These are phyloP conservation scores for Chamaenerion angustifolium DNA, from an alignment of 345 rosid species.

Conservation along the genomic window DNA sequence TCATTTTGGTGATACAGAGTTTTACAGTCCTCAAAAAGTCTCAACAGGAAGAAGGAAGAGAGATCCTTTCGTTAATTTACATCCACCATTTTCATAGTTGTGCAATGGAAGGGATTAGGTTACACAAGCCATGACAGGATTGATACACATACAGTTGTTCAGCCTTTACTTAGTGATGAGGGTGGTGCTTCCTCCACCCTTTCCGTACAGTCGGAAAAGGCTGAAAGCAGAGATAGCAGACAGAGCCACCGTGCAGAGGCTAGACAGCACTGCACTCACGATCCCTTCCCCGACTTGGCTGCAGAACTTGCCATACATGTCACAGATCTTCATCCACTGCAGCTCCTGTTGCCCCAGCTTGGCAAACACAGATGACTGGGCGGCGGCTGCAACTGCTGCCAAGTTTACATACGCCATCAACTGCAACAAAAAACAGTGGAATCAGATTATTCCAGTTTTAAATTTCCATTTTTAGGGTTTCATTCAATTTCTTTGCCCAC, in stretches of 20 bases:
- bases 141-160: no score
- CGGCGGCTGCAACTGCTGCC: slow-evolving; percentile 65
- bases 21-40: no score
- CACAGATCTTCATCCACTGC: slow-evolving; percentile 81
- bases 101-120: no score
- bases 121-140: no score
- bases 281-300: slow-evolving; percentile 56
- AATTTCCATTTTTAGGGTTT: no score
- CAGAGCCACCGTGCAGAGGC: slow-evolving; percentile 39
- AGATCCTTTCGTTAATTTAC: no score
- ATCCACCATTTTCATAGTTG: no score
- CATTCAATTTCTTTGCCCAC: no score
- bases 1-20: no score
- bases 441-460: no score
- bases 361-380: slow-evolving; percentile 53
- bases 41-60: no score
- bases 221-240: slow-evolving; percentile 67
- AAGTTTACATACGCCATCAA: slow-evolving; percentile 57
- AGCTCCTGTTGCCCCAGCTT: slow-evolving; percentile 62
- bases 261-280: slow-evolving; percentile 32
- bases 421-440: no score
- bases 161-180: slow-evolving; percentile 14
- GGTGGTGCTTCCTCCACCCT: slow-evolving; percentile 15
- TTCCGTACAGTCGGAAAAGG: slow-evolving; percentile 72
- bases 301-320: slow-evolving; percentile 71